Conservation (phyloP, 108 stramenopile genomes). For the Cyclotella baltica region DNA sequence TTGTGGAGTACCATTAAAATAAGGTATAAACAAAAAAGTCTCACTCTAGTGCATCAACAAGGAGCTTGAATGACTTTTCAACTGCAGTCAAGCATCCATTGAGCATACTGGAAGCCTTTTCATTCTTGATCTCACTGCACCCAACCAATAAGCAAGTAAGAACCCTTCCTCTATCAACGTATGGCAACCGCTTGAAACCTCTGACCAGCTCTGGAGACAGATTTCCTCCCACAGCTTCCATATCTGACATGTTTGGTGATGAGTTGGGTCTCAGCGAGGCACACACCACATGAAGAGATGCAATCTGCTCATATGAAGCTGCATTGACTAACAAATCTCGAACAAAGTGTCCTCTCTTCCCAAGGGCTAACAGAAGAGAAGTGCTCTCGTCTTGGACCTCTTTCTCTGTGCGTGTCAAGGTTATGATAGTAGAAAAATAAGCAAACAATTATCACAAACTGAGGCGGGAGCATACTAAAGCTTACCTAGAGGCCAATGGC, state of each 20-base stretch:
- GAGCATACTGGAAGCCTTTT: constrained; percentile 55
- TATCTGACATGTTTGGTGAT: constrained; percentile 55
- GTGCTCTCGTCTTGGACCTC: constrained; percentile 73
- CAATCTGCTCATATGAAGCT: constrained; percentile 71
- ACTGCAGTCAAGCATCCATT: constrained; percentile 70
- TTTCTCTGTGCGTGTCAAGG: constrained; percentile 44
- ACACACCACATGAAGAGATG: constrained; percentile 67
- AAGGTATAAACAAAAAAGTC: constrained; percentile 5
- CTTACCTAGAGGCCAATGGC: constrained; percentile 77
- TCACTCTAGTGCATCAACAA: constrained; percentile 72
- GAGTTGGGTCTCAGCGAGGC: constrained; percentile 71
- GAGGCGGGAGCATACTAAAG: neutral
- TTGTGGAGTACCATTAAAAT: neutral
- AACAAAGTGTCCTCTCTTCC: constrained; percentile 60
- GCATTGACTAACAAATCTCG: constrained; percentile 61
- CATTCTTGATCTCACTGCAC: constrained; percentile 71
- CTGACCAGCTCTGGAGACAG: constrained; percentile 54
- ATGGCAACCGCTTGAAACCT: constrained; percentile 82
- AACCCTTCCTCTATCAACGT: constrained; percentile 65
- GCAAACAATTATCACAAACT: neutral
- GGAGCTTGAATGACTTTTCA: constrained; percentile 66
- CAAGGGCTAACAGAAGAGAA: constrained; percentile 61
- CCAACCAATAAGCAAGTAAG: constrained; percentile 72
- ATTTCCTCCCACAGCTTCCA: constrained; percentile 46
- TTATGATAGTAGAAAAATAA: neutral